Conservation (phyloP, 371 early-diverging fungal genomes). For the Chytridiales sp. region DNA sequence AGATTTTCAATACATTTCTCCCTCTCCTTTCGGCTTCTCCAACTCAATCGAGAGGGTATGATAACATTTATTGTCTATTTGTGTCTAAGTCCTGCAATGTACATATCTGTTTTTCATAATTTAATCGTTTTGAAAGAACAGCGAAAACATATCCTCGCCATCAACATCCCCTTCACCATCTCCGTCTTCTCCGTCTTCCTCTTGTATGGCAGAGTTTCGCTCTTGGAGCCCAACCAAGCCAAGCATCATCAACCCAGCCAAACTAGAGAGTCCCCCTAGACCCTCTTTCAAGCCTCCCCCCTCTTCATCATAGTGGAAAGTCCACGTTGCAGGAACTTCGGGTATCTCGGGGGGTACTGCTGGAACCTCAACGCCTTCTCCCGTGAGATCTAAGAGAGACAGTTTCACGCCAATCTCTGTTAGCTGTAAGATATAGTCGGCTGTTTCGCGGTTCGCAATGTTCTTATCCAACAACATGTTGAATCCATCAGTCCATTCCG, state of each 20-base stretch:
- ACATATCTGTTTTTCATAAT: too few species aligned
- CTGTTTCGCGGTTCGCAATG: slow-evolving; percentile 63
- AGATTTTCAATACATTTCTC: too few species aligned
- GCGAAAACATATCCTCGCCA: not conserved
- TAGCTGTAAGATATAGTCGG: slow-evolving; percentile 61
- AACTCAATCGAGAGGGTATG: too few species aligned
- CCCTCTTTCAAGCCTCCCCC: slow-evolving; percentile 26
- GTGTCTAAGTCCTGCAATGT: too few species aligned
- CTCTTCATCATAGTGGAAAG: slow-evolving; percentile 21
- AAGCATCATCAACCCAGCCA: slow-evolving; percentile 11
- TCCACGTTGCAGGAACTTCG: slow-evolving; percentile 10
- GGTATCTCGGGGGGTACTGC: slow-evolving; percentile 18
- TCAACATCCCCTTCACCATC: slow-evolving; percentile 9
- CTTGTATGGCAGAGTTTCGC: not conserved
- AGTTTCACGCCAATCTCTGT: slow-evolving; percentile 71
- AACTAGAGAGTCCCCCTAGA: slow-evolving; percentile 13
- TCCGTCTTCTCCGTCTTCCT: not conserved
- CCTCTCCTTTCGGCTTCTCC: too few species aligned
- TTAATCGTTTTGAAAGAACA: too few species aligned
- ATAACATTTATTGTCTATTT: too few species aligned
- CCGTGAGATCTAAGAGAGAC: slow-evolving; percentile 67
- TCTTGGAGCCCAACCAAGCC: not conserved
- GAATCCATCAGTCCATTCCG: slow-evolving; percentile 83
- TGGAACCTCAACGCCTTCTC: slow-evolving; percentile 50
- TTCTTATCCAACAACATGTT: slow-evolving; percentile 68